These are phyloP conservation scores for Ogataea siamensis DNA, from an alignment of 805 yeast species.

Conservation along the genomic window DNA sequence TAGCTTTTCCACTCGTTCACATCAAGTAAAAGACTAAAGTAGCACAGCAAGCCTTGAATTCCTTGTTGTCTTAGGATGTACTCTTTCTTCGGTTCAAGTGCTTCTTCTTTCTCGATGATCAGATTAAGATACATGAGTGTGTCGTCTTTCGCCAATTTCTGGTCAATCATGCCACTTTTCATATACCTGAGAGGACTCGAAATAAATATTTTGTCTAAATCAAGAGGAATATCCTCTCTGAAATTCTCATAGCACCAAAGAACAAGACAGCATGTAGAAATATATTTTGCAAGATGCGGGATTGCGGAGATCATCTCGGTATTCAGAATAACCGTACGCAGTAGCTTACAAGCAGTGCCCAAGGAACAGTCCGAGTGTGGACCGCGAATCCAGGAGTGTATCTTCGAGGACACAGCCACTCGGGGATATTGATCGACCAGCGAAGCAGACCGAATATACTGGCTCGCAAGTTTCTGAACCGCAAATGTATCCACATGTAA, in stretches of 20 bases:
- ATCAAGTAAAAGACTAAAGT: conserved; percentile 8
- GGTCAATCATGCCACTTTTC: conserved; percentile 7
- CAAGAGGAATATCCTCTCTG: conserved; percentile 16
- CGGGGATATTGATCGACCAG: conserved; percentile 3
- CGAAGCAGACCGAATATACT: background rate
- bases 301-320: conserved; percentile 23
- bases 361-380: conserved; percentile 14
- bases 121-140: conserved; percentile 18
- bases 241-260: conserved; percentile 22
- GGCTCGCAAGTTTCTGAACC: conserved; percentile 9
- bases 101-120: conserved; percentile 15
- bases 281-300: conserved; percentile 26
- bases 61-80: conserved; percentile 10
- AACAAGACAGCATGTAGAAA: conserved; percentile 11
- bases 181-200: conserved; percentile 8
- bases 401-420: conserved; percentile 3
- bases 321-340: conserved; percentile 27
- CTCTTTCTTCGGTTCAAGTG: background rate
- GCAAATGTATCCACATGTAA: conserved; percentile 12
- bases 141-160: conserved; percentile 15
- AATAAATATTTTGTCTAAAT: background rate
- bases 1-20: conserved; percentile 8
- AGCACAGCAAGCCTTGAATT: conserved; percentile 14
- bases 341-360: conserved; percentile 29
- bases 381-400: conserved; percentile 15